Evolutionary conservation across 2,329 filamentous ascomycete genomes (phyloP).

Genomic region (Ilyonectria mors-panacis): DNA sequence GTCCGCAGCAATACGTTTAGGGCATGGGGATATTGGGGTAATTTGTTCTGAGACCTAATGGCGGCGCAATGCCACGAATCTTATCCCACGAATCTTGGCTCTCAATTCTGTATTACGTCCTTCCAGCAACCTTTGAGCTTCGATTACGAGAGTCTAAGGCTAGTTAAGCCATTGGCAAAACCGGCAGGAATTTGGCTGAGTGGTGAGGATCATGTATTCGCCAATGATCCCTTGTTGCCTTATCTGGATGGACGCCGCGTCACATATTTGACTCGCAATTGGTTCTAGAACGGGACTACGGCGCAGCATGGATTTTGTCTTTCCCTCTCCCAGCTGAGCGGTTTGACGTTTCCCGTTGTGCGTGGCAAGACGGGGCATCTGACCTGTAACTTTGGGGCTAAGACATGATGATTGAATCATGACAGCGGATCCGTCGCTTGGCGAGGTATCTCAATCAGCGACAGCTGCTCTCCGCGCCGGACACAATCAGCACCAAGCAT

Average conservation of each 20-base stretch:
- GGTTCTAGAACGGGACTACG: neutral
- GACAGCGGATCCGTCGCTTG: neutral
- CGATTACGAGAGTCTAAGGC: too few relatives aligned
- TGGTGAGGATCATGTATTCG: neutral
- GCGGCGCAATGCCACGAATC: neutral
- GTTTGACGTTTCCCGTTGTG: neutral
- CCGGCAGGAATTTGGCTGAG: neutral
- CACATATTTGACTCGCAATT: constrained; percentile 6
- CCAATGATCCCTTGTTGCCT: neutral
- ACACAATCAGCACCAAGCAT: neutral
- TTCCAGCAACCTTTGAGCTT: too few relatives aligned
- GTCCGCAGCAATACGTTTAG: neutral
- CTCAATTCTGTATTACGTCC: neutral
- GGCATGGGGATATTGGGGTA: neutral
- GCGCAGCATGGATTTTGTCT: neutral
- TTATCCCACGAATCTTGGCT: neutral
- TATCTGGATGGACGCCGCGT: constrained; percentile 4
- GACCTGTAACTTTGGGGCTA: constrained; percentile 5
- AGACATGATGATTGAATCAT: neutral
- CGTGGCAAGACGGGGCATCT: constrained; percentile 3
- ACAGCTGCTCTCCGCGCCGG: neutral
- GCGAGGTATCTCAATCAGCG: neutral
- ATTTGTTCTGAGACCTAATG: neutral
- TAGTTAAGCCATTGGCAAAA: neutral
- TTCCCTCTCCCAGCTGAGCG: constrained; percentile 1